Percentiles rank a stretch among this genome's conserved stretches.
phyloP scores from a whole-genome alignment of 2,329 filamentous ascomycete genomes.

The Sporothrix sp. region DNA sequence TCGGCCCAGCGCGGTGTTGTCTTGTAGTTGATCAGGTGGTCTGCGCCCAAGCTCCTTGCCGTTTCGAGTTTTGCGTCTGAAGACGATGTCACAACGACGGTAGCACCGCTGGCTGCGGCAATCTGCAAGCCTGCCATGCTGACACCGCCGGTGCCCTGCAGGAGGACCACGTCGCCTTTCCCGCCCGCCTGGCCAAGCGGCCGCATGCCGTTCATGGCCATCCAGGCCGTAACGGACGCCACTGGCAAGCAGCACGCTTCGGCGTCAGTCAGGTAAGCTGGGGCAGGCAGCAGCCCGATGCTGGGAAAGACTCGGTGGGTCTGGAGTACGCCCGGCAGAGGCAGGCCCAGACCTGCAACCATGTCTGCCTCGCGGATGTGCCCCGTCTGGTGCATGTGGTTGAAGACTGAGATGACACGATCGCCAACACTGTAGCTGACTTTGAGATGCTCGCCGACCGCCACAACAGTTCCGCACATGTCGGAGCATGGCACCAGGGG shows the following conservation, averaged over 20 bases:
- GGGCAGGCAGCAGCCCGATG: constrained; percentile 44
- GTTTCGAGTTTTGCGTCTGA: constrained; percentile 41
- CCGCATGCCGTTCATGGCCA: constrained; percentile 51
- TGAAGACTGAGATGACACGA: constrained; percentile 58
- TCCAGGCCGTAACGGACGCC: constrained; percentile 55
- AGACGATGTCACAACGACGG: constrained; percentile 45
- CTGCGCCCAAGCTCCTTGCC: constrained; percentile 41
- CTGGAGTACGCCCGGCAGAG: constrained; percentile 46
- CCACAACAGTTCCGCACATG: constrained; percentile 54
- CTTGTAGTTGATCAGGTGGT: constrained; percentile 44
- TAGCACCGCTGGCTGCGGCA: constrained; percentile 41
- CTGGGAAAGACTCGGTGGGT: constrained; percentile 51
- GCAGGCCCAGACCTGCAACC: constrained; percentile 49
- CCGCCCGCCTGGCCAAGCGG: constrained; percentile 32
- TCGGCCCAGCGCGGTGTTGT: constrained; percentile 43
- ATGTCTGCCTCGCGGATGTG: constrained; percentile 48
- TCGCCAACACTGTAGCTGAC: constrained; percentile 44
- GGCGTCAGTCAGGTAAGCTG: constrained; percentile 46
- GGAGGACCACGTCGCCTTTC: constrained; percentile 33
- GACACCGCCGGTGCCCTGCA: constrained; percentile 48
- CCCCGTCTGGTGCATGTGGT: constrained; percentile 46
- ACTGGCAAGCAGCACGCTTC: constrained; percentile 53
- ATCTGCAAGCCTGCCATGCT: constrained; percentile 43
- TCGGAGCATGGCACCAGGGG: constrained; percentile 57
- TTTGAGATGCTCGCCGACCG: constrained; percentile 33